Evolutionary conservation across 2,329 filamentous ascomycete species (phyloP), one percentile per base, ranked within the genome.

Genomic region (Geoglossum cookeanum): DNA sequence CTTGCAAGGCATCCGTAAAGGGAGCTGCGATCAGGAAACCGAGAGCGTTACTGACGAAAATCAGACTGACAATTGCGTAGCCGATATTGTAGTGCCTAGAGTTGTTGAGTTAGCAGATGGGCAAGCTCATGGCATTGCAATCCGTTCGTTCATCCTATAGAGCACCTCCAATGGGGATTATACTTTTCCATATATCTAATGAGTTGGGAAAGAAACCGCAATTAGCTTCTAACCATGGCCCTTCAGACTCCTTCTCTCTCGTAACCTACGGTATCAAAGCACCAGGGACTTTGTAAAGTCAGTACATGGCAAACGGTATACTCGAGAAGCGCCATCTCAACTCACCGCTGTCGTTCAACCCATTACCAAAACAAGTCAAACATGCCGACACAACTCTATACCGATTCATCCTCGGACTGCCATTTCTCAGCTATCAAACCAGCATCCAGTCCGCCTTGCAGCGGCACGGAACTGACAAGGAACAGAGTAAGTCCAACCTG

Each of bases 11-110:
- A 63, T 89, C 83, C n/a, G 84, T 77, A 60, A 84, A 74, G 42
- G 83, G 78, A 0, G 87, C 87, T 0, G 84, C 83, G 11, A 76
- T 68, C 64, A 94, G 81, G 70, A 88, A 94, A 15, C 87, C 87
- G 3, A 83, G 61, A 0, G 87, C 86, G 63, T 86, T 86, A 49
- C 83, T 79, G 33, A 86, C 71, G 66, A 86, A 87, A 48, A 85
- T 69, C 1, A 84, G 72, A 0, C 83, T 83, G 3, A 86, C 76
- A 57, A 83, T 69, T 3, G 78, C 76, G 65, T 85, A 84, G 52
- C 70, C 73, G 55, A 85, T 70, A 55, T 70, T 56, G 68, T 85
- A 85, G 69, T 84, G 92, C 33, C 49, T 53, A 13, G 2, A 22
- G n/a, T 7, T 45, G 7, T 87, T 70, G 1, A 81, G 84, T 66